Conservation (phyloP, 2,329 filamentous ascomycete genomes). For the Diaporthe ilicicola region DNA sequence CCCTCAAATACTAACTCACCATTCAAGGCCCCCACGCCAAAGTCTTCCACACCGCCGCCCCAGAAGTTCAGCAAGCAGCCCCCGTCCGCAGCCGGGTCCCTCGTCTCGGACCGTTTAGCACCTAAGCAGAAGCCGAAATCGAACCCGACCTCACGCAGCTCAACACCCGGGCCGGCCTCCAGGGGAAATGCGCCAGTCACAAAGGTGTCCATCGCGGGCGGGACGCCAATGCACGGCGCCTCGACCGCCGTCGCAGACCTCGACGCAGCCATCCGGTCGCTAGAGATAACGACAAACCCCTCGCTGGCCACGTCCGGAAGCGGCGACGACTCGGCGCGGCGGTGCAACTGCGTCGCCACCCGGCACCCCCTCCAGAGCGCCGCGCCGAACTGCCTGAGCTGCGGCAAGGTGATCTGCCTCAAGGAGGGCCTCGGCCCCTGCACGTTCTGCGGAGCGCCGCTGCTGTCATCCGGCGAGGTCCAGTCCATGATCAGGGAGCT, state of each 20-base stretch:
- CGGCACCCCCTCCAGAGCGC: constrained; percentile 89
- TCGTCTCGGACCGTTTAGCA: constrained; percentile 76
- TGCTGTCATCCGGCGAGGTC: constrained; percentile 78
- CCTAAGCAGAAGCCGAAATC: constrained; percentile 66
- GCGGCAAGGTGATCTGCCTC: constrained; percentile 94
- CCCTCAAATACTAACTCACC: constrained; percentile 47
- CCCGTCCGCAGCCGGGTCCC: constrained; percentile 76
- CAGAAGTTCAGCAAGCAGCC: constrained; percentile 56
- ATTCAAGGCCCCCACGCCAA: constrained; percentile 56
- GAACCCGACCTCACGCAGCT: constrained; percentile 59
- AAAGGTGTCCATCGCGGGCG: constrained; percentile 78
- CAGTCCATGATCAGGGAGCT: constrained; percentile 87
- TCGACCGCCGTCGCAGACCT: constrained; percentile 77
- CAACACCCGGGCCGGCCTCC: constrained; percentile 59
- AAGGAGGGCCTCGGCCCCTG: constrained; percentile 95
- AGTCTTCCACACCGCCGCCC: constrained; percentile 57
- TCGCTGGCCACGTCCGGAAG: constrained; percentile 57
- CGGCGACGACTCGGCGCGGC: constrained; percentile 65
- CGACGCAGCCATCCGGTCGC: constrained; percentile 82
- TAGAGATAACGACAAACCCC: constrained; percentile 94
- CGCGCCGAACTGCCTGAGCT: constrained; percentile 90
- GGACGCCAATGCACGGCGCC: constrained; percentile 82
- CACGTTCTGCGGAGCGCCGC: constrained; percentile 82
- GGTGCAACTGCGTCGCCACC: constrained; percentile 88
- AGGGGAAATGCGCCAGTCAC: constrained; percentile 56